A percentile compares a stretch with the other conserved stretches of the same genome.
These are phyloP conservation scores for Oidiodendron maius DNA, from an alignment of 495 filamentous ascomycete species.

Conservation along the genomic window DNA sequence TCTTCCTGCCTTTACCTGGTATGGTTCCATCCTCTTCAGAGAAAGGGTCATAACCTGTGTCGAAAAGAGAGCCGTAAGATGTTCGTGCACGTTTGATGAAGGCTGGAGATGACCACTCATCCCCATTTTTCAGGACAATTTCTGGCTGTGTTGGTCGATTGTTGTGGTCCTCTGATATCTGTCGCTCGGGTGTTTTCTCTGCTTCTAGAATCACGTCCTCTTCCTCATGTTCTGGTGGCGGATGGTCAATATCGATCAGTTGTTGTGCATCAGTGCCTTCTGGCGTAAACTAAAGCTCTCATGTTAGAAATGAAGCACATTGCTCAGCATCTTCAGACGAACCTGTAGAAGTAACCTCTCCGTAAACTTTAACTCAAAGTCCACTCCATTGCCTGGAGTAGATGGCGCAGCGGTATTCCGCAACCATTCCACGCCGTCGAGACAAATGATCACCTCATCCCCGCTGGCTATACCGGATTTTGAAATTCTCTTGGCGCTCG, in stretches of 20 bases:
- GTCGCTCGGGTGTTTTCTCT: conserved; percentile 3
- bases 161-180: not conserved
- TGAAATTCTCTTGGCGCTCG: conserved; percentile 63
- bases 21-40: conserved; percentile 58
- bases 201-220: not conserved
- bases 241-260: conserved; percentile 20
- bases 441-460: conserved; percentile 62
- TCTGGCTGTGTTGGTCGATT: not conserved
- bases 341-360: conserved; percentile 57
- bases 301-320: not conserved
- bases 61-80: conserved; percentile 53
- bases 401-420: conserved; percentile 36
- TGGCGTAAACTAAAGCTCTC: conserved; percentile 10
- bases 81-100: conserved; percentile 62
- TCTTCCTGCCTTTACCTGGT: conserved; percentile 62
- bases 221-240: conserved; percentile 1
- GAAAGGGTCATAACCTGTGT: conserved; percentile 61
- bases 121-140: conserved; percentile 1
- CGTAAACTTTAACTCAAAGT: conserved; percentile 67
- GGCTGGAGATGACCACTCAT: conserved; percentile 65
- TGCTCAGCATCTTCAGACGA: conserved; percentile 5
- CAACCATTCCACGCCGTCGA: conserved; percentile 60
- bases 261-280: conserved; percentile 11
- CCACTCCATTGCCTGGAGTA: conserved; percentile 61
- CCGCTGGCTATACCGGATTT: conserved; percentile 63